Evolutionary conservation across 2,329 filamentous ascomycete species (phyloP), one percentile per base, ranked within the genome.

Genomic region (Aspergillus neotritici): DNA sequence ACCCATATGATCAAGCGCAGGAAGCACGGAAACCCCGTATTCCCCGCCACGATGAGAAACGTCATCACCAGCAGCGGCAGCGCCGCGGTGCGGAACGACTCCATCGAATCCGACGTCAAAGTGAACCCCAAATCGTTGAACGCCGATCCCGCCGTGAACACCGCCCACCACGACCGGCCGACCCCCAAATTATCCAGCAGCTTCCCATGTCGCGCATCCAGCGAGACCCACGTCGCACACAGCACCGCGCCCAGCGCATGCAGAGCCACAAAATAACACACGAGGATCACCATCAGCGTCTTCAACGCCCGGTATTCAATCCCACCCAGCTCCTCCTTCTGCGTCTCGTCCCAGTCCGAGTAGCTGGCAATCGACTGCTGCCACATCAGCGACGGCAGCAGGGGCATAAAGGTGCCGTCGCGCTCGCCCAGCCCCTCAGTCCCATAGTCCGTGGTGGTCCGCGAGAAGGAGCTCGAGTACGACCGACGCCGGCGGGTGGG

Each of bases 91-190:
- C 86, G 81, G 64, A 95, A 96, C 0, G 87, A 89, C 34, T 82
- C 78, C 89, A 97, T 95, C 55, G 88, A 94, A 65, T 96, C 86
- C 0, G 89, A 84, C 0, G 87, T 95, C 50, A 97, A 71, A 1
- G 90, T 93, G 55, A 87, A 90, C 10, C 91, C 91, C 12, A 96
- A 69, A 69, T 97, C 90, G 67, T 89, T 95, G 67, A 96, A 95
- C 43, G 88, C 78, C 16, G 88, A 91, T 41, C 82, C 87, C 5
- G 87, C 71, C 0, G 87, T 94, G 68, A 89, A 97, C 53, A 96
- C 79, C 0, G 80, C 87, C 77, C 91, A 97, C 91, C 91, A 96
- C 0, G 77, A 75, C 34, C 78, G 78, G 43, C 73, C 80, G 50
- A 84, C 68, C 6, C 79, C 79, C 35, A 70, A 73, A 0, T 62